Evolutionary conservation across 768 basidiomycete genomes (phyloP).

Genomic region (Boletellus emodensis): DNA sequence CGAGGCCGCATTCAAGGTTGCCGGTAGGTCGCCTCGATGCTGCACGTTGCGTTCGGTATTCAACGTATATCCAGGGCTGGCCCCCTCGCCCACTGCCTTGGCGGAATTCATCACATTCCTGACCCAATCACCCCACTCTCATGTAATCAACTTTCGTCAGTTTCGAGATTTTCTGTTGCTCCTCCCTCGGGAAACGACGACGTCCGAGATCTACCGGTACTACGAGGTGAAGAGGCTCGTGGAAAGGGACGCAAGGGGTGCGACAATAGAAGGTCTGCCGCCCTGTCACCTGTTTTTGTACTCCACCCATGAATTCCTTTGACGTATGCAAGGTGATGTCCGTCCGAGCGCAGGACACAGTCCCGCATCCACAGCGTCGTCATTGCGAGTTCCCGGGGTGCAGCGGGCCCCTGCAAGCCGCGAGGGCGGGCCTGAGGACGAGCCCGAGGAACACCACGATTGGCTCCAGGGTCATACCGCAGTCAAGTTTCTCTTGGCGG

Average conservation of each 20-base stretch:
- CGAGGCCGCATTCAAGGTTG: conserved; percentile 57
- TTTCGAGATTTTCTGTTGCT: conserved; percentile 90
- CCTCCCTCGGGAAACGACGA: conserved; percentile 74
- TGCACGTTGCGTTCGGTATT: conserved; percentile 16
- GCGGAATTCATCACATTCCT: conserved; percentile 79
- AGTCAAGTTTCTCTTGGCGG: conserved; percentile 87
- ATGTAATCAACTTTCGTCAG: conserved; percentile 72
- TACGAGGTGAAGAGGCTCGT: conserved; percentile 67
- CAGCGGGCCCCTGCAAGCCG: conserved; percentile 23
- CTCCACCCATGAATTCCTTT: conserved; percentile 22
- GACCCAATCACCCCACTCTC: conserved; percentile 65
- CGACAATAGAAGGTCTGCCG: conserved; percentile 81
- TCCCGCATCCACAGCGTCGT: conserved; percentile 36
- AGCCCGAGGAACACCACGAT: conserved; percentile 56
- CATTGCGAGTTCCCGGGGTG: conserved; percentile 12
- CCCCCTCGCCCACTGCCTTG: conserved; percentile 62
- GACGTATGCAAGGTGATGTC: conserved; percentile 59
- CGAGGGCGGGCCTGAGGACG: conserved; percentile 46
- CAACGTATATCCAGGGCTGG: conserved; percentile 53
- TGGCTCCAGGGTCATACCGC: conserved; percentile 69
- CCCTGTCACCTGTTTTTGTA: conserved; percentile 12
- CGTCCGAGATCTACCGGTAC: conserved; percentile 82
- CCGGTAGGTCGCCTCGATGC: conserved; percentile 47
- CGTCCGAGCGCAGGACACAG: conserved; percentile 75
- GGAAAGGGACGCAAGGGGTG: conserved; percentile 65